These are phyloP conservation scores for Sonneratia caseolaris DNA, from an alignment of 345 rosid species.

Conservation along the genomic window DNA sequence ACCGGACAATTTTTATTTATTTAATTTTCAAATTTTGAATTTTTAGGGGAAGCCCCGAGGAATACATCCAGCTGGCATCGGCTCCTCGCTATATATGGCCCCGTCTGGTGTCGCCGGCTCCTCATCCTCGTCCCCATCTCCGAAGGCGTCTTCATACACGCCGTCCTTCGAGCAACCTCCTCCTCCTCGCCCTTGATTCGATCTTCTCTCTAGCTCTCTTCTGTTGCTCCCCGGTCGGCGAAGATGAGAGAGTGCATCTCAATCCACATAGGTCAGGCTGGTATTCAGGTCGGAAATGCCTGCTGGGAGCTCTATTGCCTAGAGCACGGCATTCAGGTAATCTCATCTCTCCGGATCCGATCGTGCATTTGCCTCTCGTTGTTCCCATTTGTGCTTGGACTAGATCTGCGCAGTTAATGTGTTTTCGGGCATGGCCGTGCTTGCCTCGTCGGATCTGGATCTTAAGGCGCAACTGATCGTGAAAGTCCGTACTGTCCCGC, in stretches of 20 bases:
- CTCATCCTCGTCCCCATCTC: no score
- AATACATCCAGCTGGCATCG: no score
- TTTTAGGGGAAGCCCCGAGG: no score
- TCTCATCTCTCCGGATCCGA: not conserved
- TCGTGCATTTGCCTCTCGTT: not conserved
- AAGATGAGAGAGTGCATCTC: slow-evolving; percentile 49
- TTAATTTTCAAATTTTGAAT: no score
- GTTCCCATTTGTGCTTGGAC: not conserved
- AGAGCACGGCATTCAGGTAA: slow-evolving; percentile 44
- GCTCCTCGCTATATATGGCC: not conserved
- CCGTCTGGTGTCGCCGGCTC: not conserved
- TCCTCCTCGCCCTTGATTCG: no score
- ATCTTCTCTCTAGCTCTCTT: not conserved
- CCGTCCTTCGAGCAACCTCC: slow-evolving; percentile 4
- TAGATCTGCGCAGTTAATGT: not conserved
- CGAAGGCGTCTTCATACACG: slow-evolving; percentile 50
- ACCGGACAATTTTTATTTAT: no score
- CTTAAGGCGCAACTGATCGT: no score
- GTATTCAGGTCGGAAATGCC: slow-evolving; percentile 50
- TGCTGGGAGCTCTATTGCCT: slow-evolving; percentile 52
- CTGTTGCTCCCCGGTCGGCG: not conserved
- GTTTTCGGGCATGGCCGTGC: no score
- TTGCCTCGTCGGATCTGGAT: no score
- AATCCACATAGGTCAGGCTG: slow-evolving; percentile 49
- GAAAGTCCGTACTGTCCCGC: no score